phyloP scores from a whole-genome alignment of 176 grass and related monocot species.

The bread wheat (Triticum aestivum) region DNA sequence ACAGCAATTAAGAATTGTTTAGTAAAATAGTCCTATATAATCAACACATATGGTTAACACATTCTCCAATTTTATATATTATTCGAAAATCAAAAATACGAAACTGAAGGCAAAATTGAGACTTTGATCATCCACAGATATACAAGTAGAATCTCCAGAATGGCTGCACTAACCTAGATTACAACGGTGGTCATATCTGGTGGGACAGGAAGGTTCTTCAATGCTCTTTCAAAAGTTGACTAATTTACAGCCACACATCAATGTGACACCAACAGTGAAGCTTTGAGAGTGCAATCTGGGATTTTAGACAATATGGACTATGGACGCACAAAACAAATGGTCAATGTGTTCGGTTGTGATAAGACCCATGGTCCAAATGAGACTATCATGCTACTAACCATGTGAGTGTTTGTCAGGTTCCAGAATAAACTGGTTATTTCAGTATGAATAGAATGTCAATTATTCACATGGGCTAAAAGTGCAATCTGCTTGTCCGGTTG shows the following conservation, averaged over 20 bases:
- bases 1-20: slow-evolving; percentile 15
- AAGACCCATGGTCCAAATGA: slow-evolving; percentile 20
- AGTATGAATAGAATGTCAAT: slow-evolving; percentile 2
- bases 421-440: slow-evolving; percentile 11
- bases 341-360: slow-evolving; percentile 5
- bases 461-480: background rate
- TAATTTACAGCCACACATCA: background rate
- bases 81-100: background rate
- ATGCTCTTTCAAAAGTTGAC: slow-evolving; percentile 2
- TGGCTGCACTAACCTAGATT: slow-evolving; percentile 16
- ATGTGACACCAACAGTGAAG: background rate
- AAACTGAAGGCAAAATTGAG: background rate
- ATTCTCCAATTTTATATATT: background rate
- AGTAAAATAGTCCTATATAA: slow-evolving; percentile 26
- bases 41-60: slow-evolving; percentile 8
- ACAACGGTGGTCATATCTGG: slow-evolving; percentile 6
- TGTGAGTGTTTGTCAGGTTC: background rate
- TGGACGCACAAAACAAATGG: background rate
- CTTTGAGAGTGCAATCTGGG: background rate
- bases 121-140: background rate
- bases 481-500: background rate
- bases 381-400: background rate
- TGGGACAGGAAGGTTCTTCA: background rate
- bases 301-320: background rate
- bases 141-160: background rate